Evolutionary conservation across 1,284 basidiomycete species (phyloP).

Genomic region (Fistulinella staudtii): DNA sequence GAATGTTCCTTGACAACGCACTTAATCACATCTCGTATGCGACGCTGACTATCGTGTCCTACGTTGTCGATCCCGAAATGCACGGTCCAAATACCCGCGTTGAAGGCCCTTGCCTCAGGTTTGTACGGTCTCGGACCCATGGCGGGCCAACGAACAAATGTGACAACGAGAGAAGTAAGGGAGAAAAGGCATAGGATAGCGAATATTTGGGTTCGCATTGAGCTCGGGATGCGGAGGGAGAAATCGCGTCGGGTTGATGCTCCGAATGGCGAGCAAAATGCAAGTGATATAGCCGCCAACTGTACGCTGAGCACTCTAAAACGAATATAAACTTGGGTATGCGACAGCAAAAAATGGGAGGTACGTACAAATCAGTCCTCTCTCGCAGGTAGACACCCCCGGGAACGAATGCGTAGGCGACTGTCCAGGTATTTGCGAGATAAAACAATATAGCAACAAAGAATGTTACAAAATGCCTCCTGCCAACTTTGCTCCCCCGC

Average conservation of each 20-base stretch:
- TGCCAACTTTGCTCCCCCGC: slow-evolving; percentile 37
- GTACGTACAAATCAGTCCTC: slow-evolving; percentile 65
- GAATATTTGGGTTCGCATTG: slow-evolving; percentile 25
- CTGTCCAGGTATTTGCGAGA: slow-evolving; percentile 76
- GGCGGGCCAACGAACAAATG: slow-evolving; percentile 51
- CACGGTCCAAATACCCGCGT: slow-evolving; percentile 91
- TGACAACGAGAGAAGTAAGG: slow-evolving; percentile 48
- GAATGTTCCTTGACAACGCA: slow-evolving; percentile 24
- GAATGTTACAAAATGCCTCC: slow-evolving; percentile 55
- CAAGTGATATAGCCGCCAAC: slow-evolving; percentile 45
- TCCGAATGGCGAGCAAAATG: slow-evolving; percentile 41
- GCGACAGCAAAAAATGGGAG: not conserved
- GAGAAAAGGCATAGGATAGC: slow-evolving; percentile 42
- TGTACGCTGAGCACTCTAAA: slow-evolving; percentile 54
- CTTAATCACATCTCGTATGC: slow-evolving; percentile 72
- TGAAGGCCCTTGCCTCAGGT: slow-evolving; percentile 65
- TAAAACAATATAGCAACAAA: slow-evolving; percentile 64
- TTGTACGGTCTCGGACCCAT: slow-evolving; percentile 56
- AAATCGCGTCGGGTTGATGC: not conserved
- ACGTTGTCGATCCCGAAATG: slow-evolving; percentile 86
- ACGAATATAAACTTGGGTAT: not conserved
- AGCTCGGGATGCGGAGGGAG: slow-evolving; percentile 10
- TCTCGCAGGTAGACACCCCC: slow-evolving; percentile 79
- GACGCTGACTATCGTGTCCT: slow-evolving; percentile 79
- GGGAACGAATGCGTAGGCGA: slow-evolving; percentile 93